Conservation (phyloP, 2,329 filamentous ascomycete genomes). For the Xylariaceae sp. region DNA sequence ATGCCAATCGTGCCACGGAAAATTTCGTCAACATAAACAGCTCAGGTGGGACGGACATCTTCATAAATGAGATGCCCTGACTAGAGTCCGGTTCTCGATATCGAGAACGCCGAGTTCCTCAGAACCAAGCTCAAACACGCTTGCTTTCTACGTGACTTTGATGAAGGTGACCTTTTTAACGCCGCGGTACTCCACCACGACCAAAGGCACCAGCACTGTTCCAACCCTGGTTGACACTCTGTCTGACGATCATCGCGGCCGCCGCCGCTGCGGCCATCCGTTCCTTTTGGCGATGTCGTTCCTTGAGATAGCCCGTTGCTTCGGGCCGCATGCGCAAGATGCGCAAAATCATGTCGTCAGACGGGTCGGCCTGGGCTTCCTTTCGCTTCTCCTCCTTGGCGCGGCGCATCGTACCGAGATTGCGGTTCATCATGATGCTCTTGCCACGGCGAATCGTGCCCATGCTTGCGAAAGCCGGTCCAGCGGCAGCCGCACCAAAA, state of each 20-base stretch:
- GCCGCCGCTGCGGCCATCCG: constrained; percentile 83
- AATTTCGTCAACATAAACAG: constrained; percentile 11
- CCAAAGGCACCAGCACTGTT: constrained; percentile 39
- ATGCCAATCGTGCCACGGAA: not conserved
- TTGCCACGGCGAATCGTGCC: constrained; percentile 61
- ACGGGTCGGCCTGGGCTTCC: constrained; percentile 92
- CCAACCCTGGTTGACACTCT: constrained; percentile 67
- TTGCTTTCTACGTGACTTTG: constrained; percentile 15
- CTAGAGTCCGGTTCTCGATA: not conserved
- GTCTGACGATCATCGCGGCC: constrained; percentile 88
- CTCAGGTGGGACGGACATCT: no score
- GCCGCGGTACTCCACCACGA: constrained; percentile 41
- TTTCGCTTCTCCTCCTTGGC: constrained; percentile 94
- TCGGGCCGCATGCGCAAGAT: constrained; percentile 94
- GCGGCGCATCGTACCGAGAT: constrained; percentile 91
- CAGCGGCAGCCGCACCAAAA: constrained; percentile 40
- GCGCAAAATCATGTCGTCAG: constrained; percentile 94
- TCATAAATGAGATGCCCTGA: not conserved
- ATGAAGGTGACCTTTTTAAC: constrained; percentile 34
- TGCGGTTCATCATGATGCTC: constrained; percentile 90
- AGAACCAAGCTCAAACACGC: constrained; percentile 24
- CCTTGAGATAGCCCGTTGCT: constrained; percentile 78
- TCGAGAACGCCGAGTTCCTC: constrained; percentile 6
- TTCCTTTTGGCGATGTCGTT: constrained; percentile 90
- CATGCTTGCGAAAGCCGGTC: constrained; percentile 57